These are phyloP conservation scores for Cylindrodendrum hubeiense DNA, from an alignment of 2,329 filamentous ascomycete genomes.

Conservation along the genomic window DNA sequence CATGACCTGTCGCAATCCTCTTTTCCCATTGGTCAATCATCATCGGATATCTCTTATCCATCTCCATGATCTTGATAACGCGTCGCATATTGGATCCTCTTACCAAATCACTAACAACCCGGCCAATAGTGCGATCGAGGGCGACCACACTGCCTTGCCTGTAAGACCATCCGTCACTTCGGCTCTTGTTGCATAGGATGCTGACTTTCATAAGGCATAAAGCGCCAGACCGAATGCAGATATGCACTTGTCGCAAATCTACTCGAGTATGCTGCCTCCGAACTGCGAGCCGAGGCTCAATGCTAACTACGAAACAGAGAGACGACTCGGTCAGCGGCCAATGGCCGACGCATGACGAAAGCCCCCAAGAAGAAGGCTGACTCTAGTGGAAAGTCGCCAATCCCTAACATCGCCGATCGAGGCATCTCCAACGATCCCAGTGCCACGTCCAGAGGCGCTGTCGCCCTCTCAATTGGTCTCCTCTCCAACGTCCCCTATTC, in stretches of 20 bases:
- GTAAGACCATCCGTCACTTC: slow-evolving; percentile 54
- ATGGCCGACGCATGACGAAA: slow-evolving; percentile 68
- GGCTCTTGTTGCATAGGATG: background rate
- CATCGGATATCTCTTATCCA: slow-evolving; percentile 5
- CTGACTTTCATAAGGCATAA: slow-evolving; percentile 69
- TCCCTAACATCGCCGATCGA: slow-evolving; percentile 69
- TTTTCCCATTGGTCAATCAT: slow-evolving; percentile 13
- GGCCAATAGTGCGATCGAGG: slow-evolving; percentile 77
- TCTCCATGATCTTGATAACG: background rate
- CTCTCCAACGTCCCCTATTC: slow-evolving; percentile 82
- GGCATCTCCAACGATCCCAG: slow-evolving; percentile 60
- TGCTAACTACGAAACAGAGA: slow-evolving; percentile 57
- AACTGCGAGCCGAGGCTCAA: slow-evolving; percentile 15
- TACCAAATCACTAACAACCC: slow-evolving; percentile 25
- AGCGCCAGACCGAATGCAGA: slow-evolving; percentile 79
- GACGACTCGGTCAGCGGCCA: slow-evolving; percentile 66
- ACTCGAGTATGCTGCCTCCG: slow-evolving; percentile 70
- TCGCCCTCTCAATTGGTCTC: slow-evolving; percentile 70
- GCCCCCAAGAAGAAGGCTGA: slow-evolving; percentile 66
- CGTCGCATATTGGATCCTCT: background rate
- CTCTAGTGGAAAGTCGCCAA: slow-evolving; percentile 52
- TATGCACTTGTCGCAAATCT: slow-evolving; percentile 84
- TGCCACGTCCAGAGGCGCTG: slow-evolving; percentile 61
- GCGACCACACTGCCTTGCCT: slow-evolving; percentile 76
- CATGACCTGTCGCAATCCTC: slow-evolving; percentile 12